Conservation (phyloP, 2,329 filamentous ascomycete species). For the Huntiella bhutanensis region DNA sequence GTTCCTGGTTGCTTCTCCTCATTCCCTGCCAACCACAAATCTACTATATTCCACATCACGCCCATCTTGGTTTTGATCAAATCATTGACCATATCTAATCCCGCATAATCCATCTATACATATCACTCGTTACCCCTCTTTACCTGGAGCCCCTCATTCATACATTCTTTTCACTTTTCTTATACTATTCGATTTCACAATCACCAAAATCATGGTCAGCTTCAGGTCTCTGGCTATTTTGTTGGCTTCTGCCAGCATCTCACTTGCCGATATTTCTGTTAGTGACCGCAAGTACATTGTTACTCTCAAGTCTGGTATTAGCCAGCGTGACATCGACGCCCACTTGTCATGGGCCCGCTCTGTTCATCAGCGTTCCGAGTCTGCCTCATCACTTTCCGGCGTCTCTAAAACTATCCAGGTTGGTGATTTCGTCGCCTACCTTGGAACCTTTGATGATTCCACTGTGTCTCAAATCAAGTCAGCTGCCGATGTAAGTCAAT, state of each 20-base stretch:
- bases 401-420: constrained; percentile 19
- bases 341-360: constrained; percentile 19
- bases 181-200: background rate
- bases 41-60: too few species aligned
- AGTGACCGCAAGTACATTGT: constrained; percentile 25
- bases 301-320: constrained; percentile 23
- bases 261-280: constrained; percentile 12
- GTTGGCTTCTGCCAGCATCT: constrained; percentile 11
- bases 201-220: constrained; percentile 12
- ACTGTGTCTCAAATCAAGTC: constrained; percentile 22
- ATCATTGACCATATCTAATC: too few species aligned
- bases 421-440: constrained; percentile 22
- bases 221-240: constrained; percentile 13
- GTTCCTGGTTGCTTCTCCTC: too few species aligned
- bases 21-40: too few species aligned
- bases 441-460: constrained; percentile 22
- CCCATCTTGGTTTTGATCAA: too few species aligned
- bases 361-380: constrained; percentile 18
- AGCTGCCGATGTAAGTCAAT: constrained; percentile 21
- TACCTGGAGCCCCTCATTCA: background rate
- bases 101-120: background rate
- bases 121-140: background rate
- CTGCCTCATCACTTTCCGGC: constrained; percentile 18
- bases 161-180: background rate
- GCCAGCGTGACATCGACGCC: constrained; percentile 17